Base-by-base conservation (phyloP, 1,139 yeast species). In the Sugiyamaella xylanicola region DNA sequence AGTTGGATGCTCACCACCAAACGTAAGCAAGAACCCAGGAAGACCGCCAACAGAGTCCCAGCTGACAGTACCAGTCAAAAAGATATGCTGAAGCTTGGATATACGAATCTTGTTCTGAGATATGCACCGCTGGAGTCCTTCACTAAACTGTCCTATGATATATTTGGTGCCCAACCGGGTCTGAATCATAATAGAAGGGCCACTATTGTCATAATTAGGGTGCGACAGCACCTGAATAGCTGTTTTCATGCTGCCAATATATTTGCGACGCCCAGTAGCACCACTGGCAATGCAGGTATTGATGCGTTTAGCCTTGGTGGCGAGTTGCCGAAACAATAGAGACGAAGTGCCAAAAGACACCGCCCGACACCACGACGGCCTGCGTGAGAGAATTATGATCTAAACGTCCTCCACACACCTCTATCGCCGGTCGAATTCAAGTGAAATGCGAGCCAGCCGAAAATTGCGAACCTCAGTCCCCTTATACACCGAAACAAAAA, bases 21-120 rank as follows among this genome's bases (percentile, higher is more conserved):
- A 77, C 0, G 97, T 90, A 55, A 93, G 73, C 53, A 92, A 82
- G 63, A 90, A 74, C 0, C 99, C 99, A 0, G 98, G 97, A 11
- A 93, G 72, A 0, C 99, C 99, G 11, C 96, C 92, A 4, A 91
- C 74, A 20, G 85, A 79, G 4, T 79, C 71, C 97, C 97, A 92
- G 52, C 77, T 74, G 13, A 87, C 62, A 13, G 75, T 76, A 1
- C 99, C 99, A 0, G 96, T 84, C 5, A 92, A 66, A 65, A 89
- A 91, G 2, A 92, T 76, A 32, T 84, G 81, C 54, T 81, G 78
- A 36, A 90, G 72, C 61, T 82, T 84, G 29, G 66, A 55, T 47
- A 67, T 54, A 15, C 68, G 61, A 7, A 68, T 58, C 39, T 64
- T 65, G 36, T 67, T 63, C 44, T 79, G 79, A 19, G 84, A 72